Base-by-base conservation (phyloP, 1,284 basidiomycete genomes). In the Moniliella sp. region DNA sequence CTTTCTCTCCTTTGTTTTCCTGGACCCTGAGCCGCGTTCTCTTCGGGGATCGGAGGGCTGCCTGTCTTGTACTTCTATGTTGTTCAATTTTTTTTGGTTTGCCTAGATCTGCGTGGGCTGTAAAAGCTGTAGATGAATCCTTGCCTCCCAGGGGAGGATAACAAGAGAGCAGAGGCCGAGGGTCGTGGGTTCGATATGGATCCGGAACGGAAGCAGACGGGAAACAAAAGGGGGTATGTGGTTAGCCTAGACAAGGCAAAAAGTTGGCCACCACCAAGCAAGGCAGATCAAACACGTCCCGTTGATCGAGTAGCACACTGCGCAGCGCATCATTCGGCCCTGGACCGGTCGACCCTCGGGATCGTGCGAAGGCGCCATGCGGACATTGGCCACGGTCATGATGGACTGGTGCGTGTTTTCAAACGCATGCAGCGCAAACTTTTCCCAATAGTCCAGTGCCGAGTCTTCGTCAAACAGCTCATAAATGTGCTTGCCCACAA, bases 271-370 rank as follows among this genome's bases (percentile, higher is more conserved):
- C 39, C 15, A 40, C 32, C 16, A 40, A 14, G 15, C 25, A 31
- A 5, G 56, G 56, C 28, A 59, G 23, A 31, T 59, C 56, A 35
- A 59, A 59, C 13, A 51, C 43, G 33, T 59, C 55, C 12, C 56
- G 35, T 59, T 59, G 42, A 59, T 59, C 15, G 52, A 49, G 28
- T 57, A 59, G 34, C 50, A 56, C 39, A 48, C 54, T 1, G 52
- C 47, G 34, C 56, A 59, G 2, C 46, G 50, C 4, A 57, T 48
- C 15, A 43, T 31, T 30, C 46, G 48, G 2, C 52, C 52, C 15
- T 49, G n/a, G 4, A 57, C 49, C 15, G 44, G 32, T 30, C 46
- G 48, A 1, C 52, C 52, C 15, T 49, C 36, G n/a, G n/a, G n/a
- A n/a, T n/a, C n/a, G n/a, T n/a, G n/a, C n/a, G n/a, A n/a, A n/a